These are phyloP conservation scores for Acrocalymma vagum DNA, from an alignment of 2,329 filamentous ascomycete genomes.

Conservation along the genomic window DNA sequence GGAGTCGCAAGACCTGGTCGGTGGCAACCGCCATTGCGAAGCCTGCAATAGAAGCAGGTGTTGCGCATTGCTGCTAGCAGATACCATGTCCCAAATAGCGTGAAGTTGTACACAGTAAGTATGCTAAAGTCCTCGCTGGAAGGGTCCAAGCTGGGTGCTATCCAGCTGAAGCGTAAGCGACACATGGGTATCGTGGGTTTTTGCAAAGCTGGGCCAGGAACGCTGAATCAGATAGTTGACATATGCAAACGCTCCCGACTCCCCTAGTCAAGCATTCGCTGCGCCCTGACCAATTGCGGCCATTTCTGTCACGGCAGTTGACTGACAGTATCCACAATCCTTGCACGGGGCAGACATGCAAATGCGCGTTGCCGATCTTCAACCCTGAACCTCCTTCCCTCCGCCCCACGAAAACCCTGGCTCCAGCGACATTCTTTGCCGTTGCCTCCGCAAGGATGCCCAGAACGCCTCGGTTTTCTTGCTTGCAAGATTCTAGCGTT, in stretches of 20 bases:
- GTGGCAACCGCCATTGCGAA: constrained; percentile 1
- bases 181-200: constrained; percentile 12
- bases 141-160: neutral
- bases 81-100: no score
- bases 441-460: constrained; percentile 15
- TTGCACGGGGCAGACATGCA: constrained; percentile 6
- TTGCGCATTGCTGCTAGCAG: no score
- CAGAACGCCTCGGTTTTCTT: constrained; percentile 13
- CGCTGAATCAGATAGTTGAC: constrained; percentile 6
- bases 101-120: neutral
- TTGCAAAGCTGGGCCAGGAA: constrained; percentile 6
- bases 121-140: neutral
- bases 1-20: constrained; percentile 1
- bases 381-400: constrained; percentile 2
- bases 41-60: constrained; percentile 2
- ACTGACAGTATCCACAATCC: constrained; percentile 2
- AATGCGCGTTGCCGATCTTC: constrained; percentile 19
- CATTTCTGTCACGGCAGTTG: constrained; percentile 1
- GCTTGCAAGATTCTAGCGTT: constrained; percentile 19
- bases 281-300: constrained; percentile 4
- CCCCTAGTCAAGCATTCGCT: constrained; percentile 11
- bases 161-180: constrained; percentile 1
- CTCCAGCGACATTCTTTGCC: constrained; percentile 9
- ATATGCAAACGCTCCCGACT: constrained; percentile 2
- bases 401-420: constrained; percentile 17